Percentiles rank a stretch among this genome's conserved stretches.
Conservation (phyloP, 1,284 basidiomycete genomes). For the Cutaneotrichosporon daszewskae region DNA sequence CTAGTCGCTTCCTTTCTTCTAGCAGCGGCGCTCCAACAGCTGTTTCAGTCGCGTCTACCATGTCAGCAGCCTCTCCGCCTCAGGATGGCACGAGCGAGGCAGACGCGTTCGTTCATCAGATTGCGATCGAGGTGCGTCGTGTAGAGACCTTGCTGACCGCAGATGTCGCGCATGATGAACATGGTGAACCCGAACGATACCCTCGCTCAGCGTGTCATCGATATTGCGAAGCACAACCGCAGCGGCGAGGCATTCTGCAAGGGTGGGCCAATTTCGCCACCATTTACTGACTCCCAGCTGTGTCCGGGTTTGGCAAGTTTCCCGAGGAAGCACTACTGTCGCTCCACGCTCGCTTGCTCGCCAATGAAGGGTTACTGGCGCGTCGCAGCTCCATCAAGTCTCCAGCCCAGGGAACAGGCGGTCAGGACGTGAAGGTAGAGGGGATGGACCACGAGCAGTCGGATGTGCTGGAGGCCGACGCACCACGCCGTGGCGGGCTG, state of each 20-base stretch:
- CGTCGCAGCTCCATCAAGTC: not conserved
- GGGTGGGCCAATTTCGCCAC: slow-evolving; percentile 41
- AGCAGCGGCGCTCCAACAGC: too few species aligned
- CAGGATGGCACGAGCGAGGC: slow-evolving; percentile 15
- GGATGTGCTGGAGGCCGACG: slow-evolving; percentile 74
- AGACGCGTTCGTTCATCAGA: slow-evolving; percentile 63
- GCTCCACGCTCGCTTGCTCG: slow-evolving; percentile 56
- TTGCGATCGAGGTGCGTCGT: slow-evolving; percentile 57
- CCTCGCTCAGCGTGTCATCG: slow-evolving; percentile 68
- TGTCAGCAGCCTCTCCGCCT: too few species aligned
- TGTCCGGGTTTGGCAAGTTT: slow-evolving; percentile 79
- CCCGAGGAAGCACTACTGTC: slow-evolving; percentile 59
- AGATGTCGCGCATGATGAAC: slow-evolving; percentile 73
- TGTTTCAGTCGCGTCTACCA: too few species aligned
- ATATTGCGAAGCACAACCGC: slow-evolving; percentile 67
- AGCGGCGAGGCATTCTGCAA: slow-evolving; percentile 56
- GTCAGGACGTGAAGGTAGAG: slow-evolving; percentile 27
- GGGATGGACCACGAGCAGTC: slow-evolving; percentile 73
- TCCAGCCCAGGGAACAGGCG: not conserved
- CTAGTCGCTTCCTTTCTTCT: too few species aligned
- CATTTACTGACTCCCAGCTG: slow-evolving; percentile 52
- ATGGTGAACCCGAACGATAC: slow-evolving; percentile 74
- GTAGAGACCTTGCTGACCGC: slow-evolving; percentile 21
- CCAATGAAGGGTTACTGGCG: slow-evolving; percentile 53
- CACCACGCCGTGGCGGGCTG: slow-evolving; percentile 66